Evolutionary conservation across 768 basidiomycete genomes (phyloP).

Genomic region (Pholiota conissans): DNA sequence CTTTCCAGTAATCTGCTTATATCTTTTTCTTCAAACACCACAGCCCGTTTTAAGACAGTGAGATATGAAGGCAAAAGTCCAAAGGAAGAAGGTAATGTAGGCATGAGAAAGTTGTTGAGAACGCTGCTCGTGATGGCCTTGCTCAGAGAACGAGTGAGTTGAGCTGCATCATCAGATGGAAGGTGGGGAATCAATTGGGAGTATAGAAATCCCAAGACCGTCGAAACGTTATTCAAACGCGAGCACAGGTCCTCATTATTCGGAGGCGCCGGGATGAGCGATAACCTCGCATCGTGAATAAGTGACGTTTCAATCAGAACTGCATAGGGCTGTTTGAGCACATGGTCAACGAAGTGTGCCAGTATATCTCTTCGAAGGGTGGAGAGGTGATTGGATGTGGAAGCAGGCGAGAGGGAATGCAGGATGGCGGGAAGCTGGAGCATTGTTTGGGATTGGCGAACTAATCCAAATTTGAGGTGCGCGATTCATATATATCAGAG

Average conservation of each 20-base stretch:
- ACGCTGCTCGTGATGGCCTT: constrained; percentile 61
- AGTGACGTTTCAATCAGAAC: constrained; percentile 37
- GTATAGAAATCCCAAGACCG: constrained; percentile 62
- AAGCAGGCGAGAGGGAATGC: constrained; percentile 53
- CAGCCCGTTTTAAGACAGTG: constrained; percentile 52
- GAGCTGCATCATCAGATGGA: constrained; percentile 42
- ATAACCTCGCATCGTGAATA: constrained; percentile 45
- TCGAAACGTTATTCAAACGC: constrained; percentile 57
- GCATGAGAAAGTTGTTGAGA: constrained; percentile 65
- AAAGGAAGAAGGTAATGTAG: constrained; percentile 69
- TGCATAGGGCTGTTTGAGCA: constrained; percentile 53
- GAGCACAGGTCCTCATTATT: constrained; percentile 33
- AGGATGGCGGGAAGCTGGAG: constrained; percentile 57
- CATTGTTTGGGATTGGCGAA: constrained; percentile 52
- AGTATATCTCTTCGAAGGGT: constrained; percentile 67
- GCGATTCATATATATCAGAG: not conserved
- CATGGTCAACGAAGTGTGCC: constrained; percentile 55
- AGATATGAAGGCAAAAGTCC: constrained; percentile 63
- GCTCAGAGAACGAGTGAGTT: constrained; percentile 58
- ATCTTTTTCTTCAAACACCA: constrained; percentile 63
- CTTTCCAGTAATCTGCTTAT: constrained; percentile 51
- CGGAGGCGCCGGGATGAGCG: constrained; percentile 45
- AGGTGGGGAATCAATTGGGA: constrained; percentile 56
- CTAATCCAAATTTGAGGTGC: constrained; percentile 32
- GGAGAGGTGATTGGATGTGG: constrained; percentile 55